phyloP scores from a whole-genome alignment of 768 basidiomycete genomes.

The Rhodotorula toruloides region DNA sequence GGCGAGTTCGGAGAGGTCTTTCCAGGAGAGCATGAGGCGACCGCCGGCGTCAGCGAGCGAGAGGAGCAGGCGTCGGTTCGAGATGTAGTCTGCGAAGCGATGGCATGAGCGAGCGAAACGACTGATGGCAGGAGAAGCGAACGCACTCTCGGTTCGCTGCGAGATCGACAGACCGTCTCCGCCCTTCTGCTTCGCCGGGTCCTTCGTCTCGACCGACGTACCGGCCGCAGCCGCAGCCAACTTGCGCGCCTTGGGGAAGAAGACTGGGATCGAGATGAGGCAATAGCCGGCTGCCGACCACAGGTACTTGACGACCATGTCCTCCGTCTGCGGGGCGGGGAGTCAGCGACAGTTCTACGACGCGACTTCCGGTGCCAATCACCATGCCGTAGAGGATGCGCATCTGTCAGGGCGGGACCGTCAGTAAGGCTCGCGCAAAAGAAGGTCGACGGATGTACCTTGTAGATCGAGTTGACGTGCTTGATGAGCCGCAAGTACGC shows the following conservation, averaged over 20 bases:
- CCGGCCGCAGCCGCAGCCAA: constrained; percentile 1
- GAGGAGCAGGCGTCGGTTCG: constrained; percentile 79
- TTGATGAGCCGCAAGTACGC: constrained; percentile 75
- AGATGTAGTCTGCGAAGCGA: constrained; percentile 66
- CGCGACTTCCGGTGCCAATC: neutral
- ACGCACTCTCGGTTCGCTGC: constrained; percentile 54
- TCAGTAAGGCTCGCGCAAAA: neutral
- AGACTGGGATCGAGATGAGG: constrained; percentile 82
- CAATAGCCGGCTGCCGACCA: constrained; percentile 82
- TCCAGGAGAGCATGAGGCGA: constrained; percentile 92
- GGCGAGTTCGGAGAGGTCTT: constrained; percentile 89
- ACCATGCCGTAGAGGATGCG: constrained; percentile 79
- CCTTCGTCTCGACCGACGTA: neutral
- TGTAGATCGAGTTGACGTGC: constrained; percentile 88
- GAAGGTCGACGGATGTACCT: constrained; percentile 51
- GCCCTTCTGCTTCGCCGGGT: neutral
- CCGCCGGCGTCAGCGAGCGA: constrained; percentile 97
- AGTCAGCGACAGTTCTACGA: neutral
- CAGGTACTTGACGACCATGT: constrained; percentile 91
- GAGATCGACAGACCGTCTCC: constrained; percentile 48
- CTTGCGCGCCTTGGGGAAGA: constrained; percentile 50
- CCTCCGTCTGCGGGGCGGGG: constrained; percentile 58
- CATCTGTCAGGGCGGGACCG: constrained; percentile 52
- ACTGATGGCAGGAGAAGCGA: neutral
- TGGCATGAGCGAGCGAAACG: neutral